Evolutionary conservation across 1,284 basidiomycete genomes (phyloP), one percentile per base, ranked within the genome.

Genomic region (Tilletia setariae): DNA sequence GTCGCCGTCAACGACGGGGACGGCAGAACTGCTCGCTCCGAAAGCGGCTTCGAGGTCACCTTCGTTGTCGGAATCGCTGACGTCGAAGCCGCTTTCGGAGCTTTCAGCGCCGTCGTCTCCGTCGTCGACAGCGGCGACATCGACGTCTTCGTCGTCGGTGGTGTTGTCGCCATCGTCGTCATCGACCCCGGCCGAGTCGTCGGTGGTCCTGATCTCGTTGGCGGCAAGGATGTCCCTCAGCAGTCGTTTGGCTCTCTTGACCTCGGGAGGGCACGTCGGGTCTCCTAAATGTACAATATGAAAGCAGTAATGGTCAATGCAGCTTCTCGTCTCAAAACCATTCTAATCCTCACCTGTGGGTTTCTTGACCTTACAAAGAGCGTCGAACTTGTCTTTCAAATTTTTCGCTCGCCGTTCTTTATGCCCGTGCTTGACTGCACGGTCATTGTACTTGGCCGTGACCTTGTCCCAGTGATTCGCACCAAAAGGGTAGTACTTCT

Each of bases 181-280:
- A 4, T 30, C 53, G 21, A 30, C 15, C 47, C 28, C 64, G 30
- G 21, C 28, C 44, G 25, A 21, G 46, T 35, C 47, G 19, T 49
- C 11, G 16, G 65, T 46, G 65, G 46, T 56, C 47, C 11, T 32
- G 6, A 32, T 66, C 46, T 42, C 65, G 47, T 66, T 49, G 8
- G 25, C 7, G 19, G 19, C 47, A 16, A n/a, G 47, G 6, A 49
- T 49, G 19, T 49, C 47, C 4, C 47, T 16, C 47, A 49, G 19
- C 7, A 49, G 47, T 4, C 47, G 47, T 23, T 49, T 49, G 6
- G 47, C 47, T 49, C 47, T 49, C 47, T 49, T 49, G 19, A 49
- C 47, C 19, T 49, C 47, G 19, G 47, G 19, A n/a, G 47, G 47
- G 19, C 47, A 49, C 4, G 8, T 49, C 19, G 47, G 47, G 16